Evolutionary conservation across 179 eudicot genomes (phyloP).

Genomic region (Silene noctiflora): DNA sequence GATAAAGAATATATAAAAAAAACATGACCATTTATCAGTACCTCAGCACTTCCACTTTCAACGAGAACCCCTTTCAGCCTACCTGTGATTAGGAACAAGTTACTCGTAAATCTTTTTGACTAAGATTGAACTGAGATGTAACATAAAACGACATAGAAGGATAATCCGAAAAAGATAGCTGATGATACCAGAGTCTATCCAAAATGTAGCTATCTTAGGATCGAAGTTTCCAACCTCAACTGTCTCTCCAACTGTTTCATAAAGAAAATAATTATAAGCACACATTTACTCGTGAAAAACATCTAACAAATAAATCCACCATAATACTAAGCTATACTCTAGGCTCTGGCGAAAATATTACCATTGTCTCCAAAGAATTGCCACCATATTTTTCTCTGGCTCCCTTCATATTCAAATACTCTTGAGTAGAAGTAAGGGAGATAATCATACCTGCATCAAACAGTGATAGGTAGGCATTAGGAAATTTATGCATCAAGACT

Average conservation of each 20-base stretch:
- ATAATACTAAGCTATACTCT: conserved; percentile 10
- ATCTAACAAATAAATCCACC: conserved; percentile 10
- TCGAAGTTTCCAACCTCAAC: conserved; percentile 84
- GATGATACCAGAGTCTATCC: conserved; percentile 82
- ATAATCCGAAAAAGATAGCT: background rate
- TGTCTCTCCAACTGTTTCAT: conserved; percentile 81
- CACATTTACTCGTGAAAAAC: conserved; percentile 10
- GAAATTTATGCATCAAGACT: background rate
- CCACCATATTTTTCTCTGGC: conserved; percentile 98
- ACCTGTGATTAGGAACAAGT: conserved; percentile 42
- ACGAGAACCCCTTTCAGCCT: conserved; percentile 87
- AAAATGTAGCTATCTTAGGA: conserved; percentile 94
- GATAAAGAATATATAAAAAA: background rate
- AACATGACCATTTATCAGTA: conserved; percentile 24
- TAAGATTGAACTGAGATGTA: background rate
- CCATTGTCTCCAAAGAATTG: conserved; percentile 98
- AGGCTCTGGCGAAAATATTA: conserved; percentile 24
- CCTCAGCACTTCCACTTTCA: conserved; percentile 99
- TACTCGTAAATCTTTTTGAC: background rate
- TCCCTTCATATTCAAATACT: conserved; percentile 96
- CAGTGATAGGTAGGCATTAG: conserved; percentile 10
- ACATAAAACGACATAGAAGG: background rate
- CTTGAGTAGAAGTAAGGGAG: conserved; percentile 89
- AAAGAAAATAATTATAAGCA: conserved; percentile 4
- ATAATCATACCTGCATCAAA: conserved; percentile 58